Base-by-base conservation (phyloP, 768 basidiomycete species). In the Leccinum subtestaceum region DNA sequence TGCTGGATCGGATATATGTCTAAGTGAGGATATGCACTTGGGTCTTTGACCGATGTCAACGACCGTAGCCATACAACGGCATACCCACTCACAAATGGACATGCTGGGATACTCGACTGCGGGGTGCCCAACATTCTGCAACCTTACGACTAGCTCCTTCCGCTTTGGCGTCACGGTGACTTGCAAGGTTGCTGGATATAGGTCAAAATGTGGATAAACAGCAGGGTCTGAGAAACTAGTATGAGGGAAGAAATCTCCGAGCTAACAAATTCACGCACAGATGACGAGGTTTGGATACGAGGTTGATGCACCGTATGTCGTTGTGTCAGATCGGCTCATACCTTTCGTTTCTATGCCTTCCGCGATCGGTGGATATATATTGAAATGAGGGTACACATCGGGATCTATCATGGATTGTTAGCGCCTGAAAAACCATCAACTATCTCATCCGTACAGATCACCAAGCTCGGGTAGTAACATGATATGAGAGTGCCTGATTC, bases 151-250 rank as follows among this genome's bases (percentile, higher is more conserved):
- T 4, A 62, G 15, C 27, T 27, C 80, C 86, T 65, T 87, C 84
- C 46, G 83, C 81, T 23, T 85, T 69, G 60, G 82, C 77, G 54
- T 83, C 72, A 81, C 78, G 5, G 75, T 71, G 32, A 73, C 70
- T 4, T 65, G 67, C 31, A 66, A 52, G 7, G 58, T 61, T 9
- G 63, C 43, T 34, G 78, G 80, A 65, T 79, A 80, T 10, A 80
- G 58, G 21, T 74, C 70, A 31, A 81, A 69, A 60, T 75, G 60
- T 6, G 81, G 80, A 61, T 81, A 81, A 31, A 69, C 65, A 4
- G 70, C 59, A n/a, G 70, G 73, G 62, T 81, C 80, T 80, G 46
- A 15, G 27, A 17, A 47, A 6, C 19, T 2, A n/a, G 9, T 49
- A 27, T 55, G 43, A 59, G 53, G n/a, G 5, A 40, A 47, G 27